Percentiles rank a stretch among this genome's conserved stretches.
These are phyloP conservation scores for Paramecium caudatum DNA, from an alignment of 73 alveolate species.

Conservation along the genomic window DNA sequence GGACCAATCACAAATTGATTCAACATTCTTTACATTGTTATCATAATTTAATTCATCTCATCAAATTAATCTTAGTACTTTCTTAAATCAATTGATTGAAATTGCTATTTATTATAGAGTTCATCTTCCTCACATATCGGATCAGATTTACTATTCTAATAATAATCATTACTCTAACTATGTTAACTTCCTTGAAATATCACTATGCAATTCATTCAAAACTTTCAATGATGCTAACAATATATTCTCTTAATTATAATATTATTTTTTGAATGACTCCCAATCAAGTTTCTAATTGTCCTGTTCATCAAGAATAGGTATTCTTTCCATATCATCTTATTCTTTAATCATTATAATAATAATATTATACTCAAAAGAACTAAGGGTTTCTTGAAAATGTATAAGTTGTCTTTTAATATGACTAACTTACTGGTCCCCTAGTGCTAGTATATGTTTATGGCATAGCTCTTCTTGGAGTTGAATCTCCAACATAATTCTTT, in stretches of 20 bases:
- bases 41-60: neutral
- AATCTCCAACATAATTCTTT: constrained; percentile 8
- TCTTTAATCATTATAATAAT: neutral
- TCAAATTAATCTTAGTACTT: constrained; percentile 40
- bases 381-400: neutral
- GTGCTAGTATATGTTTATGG: constrained; percentile 5
- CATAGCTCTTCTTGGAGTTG: constrained; percentile 13
- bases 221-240: neutral
- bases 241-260: neutral
- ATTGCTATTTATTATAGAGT: neutral
- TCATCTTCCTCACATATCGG: constrained; percentile 52
- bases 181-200: constrained; percentile 3
- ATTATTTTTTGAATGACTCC: constrained; percentile 30
- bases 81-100: constrained; percentile 2
- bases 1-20: neutral
- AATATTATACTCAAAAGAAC: neutral
- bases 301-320: neutral
- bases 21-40: constrained; percentile 2
- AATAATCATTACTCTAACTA: constrained; percentile 1
- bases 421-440: neutral
- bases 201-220: constrained; percentile 32
- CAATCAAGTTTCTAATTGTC: neutral
- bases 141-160: constrained; percentile 8
- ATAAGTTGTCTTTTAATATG: neutral
- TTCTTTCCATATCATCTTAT: constrained; percentile 22